Percentiles rank a stretch among this genome's conserved stretches.
phyloP scores from a whole-genome alignment of 257 asterid species.

The Coffea eugenioides region DNA sequence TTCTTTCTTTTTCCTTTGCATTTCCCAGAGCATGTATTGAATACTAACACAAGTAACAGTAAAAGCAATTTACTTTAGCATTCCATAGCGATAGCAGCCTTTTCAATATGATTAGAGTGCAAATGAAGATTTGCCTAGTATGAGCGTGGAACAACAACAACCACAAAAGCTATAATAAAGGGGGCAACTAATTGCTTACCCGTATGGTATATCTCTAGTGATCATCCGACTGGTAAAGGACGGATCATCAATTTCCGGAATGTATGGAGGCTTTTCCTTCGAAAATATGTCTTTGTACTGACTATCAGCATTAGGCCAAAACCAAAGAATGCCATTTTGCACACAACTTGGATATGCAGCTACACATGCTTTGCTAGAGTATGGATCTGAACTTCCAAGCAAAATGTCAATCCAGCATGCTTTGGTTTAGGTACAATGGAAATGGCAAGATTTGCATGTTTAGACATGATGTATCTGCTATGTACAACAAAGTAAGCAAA shows the following conservation, averaged over 20 bases:
- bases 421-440: background rate
- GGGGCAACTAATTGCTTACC: conserved; percentile 40
- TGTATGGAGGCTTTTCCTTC: conserved; percentile 67
- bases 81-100: background rate
- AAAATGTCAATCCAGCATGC: background rate
- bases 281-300: conserved; percentile 49
- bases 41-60: background rate
- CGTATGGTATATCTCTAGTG: conserved; percentile 72
- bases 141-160: conserved; percentile 1
- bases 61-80: background rate
- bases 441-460: background rate
- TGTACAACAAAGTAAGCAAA: background rate
- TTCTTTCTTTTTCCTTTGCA: background rate
- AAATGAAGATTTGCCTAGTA: conserved; percentile 1
- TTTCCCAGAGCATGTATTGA: background rate
- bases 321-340: conserved; percentile 87
- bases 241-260: conserved; percentile 89
- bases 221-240: conserved; percentile 51
- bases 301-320: conserved; percentile 88
- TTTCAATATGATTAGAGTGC: conserved; percentile 2
- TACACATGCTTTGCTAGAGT: conserved; percentile 76
- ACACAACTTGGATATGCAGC: conserved; percentile 79
- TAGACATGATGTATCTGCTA: background rate
- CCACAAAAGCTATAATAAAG: background rate
- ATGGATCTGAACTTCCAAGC: conserved; percentile 55